These are phyloP conservation scores for Phytophthora sp. DNA, from an alignment of 352 stramenopile genomes.

Conservation along the genomic window DNA sequence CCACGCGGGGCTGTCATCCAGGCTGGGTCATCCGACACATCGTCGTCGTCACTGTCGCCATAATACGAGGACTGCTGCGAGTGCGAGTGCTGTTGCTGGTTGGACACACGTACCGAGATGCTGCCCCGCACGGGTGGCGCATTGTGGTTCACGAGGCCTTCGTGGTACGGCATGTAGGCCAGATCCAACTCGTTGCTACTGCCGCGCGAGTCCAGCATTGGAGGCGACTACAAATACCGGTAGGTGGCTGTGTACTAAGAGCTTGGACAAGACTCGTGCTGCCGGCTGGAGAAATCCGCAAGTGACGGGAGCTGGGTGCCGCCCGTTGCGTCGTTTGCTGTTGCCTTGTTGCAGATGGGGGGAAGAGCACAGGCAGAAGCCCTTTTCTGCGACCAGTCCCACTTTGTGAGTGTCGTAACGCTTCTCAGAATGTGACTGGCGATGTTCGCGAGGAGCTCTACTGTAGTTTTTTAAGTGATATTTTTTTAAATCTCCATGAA, in stretches of 20 bases:
- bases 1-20: slow-evolving; percentile 73
- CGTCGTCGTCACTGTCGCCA: slow-evolving; percentile 55
- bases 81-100: slow-evolving; percentile 29
- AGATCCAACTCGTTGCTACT: slow-evolving; percentile 43
- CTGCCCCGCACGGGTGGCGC: slow-evolving; percentile 42
- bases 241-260: slow-evolving; percentile 4
- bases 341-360: slow-evolving; percentile 24
- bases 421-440: slow-evolving; percentile 8
- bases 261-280: background rate
- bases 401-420: slow-evolving; percentile 15
- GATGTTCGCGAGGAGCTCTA: background rate
- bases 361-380: background rate
- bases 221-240: background rate
- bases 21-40: slow-evolving; percentile 67
- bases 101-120: slow-evolving; percentile 39
- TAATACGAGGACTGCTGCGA: slow-evolving; percentile 37
- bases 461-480: no score
- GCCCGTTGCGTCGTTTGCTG: slow-evolving; percentile 14
- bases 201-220: slow-evolving; percentile 31
- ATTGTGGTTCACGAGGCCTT: slow-evolving; percentile 51
- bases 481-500: no score
- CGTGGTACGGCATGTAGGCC: slow-evolving; percentile 59
- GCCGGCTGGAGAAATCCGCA: slow-evolving; percentile 16
- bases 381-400: slow-evolving; percentile 15
- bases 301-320: slow-evolving; percentile 18